phyloP scores from a whole-genome alignment of 1,284 basidiomycete species.

The Pseudozyma sp. region DNA sequence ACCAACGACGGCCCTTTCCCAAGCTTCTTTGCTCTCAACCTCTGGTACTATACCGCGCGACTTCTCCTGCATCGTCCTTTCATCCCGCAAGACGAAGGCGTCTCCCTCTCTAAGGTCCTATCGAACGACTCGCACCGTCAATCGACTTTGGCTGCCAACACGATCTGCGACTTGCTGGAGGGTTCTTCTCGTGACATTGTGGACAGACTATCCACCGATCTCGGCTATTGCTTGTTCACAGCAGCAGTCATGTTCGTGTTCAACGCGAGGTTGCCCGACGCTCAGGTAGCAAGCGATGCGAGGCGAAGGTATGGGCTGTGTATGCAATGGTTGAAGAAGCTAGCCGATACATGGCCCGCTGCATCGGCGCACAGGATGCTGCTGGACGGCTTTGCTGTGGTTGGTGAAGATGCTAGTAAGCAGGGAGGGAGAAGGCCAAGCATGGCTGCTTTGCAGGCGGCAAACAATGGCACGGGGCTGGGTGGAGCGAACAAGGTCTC shows the following conservation, averaged over 20 bases:
- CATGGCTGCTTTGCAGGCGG: conserved; percentile 29
- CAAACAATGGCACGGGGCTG: conserved; percentile 1
- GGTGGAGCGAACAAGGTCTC: conserved; percentile 25
- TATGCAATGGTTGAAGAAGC: conserved; percentile 57
- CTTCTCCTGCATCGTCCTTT: conserved; percentile 61
- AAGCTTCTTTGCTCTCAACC: conserved; percentile 53
- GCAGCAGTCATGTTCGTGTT: conserved; percentile 63
- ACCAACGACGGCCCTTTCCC: conserved; percentile 50
- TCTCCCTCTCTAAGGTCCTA: conserved; percentile 48
- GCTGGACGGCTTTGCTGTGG: conserved; percentile 60
- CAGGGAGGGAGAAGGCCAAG: conserved; percentile 26
- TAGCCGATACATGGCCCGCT: conserved; percentile 61
- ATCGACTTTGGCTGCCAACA: conserved; percentile 55
- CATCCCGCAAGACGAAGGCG: conserved; percentile 61
- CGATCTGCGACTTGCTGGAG: conserved; percentile 58
- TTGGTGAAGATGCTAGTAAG: conserved; percentile 53
- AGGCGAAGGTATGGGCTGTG: conserved; percentile 53
- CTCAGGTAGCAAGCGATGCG: conserved; percentile 39
- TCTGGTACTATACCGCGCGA: conserved; percentile 61
- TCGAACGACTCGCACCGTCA: conserved; percentile 50
- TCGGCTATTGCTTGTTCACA: conserved; percentile 64
- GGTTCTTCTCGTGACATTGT: conserved; percentile 49
- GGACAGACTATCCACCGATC: conserved; percentile 56
- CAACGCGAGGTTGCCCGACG: conserved; percentile 55
- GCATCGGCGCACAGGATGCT: conserved; percentile 59